phyloP scores from a whole-genome alignment of 768 basidiomycete genomes.

The Kwoniella pini region DNA sequence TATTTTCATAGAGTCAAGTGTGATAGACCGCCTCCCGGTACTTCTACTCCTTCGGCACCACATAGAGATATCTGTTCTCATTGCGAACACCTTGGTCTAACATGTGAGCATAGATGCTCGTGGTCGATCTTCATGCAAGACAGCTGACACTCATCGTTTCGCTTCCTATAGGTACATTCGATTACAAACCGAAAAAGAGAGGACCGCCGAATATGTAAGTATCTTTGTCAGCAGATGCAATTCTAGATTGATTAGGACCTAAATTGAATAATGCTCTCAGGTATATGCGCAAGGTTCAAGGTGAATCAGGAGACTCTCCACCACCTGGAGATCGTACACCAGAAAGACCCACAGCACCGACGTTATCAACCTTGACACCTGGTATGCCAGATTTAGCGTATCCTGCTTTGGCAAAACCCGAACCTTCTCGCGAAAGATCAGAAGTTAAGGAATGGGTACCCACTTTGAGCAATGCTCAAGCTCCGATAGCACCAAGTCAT shows the following conservation, averaged over 20 bases:
- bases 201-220: slow-evolving; percentile 84
- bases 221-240: too few species aligned
- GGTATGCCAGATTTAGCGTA: slow-evolving; percentile 2
- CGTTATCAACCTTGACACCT: background rate
- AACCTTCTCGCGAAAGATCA: background rate
- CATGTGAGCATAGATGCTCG: slow-evolving; percentile 20
- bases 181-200: slow-evolving; percentile 90
- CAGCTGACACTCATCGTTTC: background rate
- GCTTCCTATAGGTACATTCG: slow-evolving; percentile 67
- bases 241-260: too few species aligned
- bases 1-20: slow-evolving; percentile 40
- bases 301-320: slow-evolving; percentile 6
- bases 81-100: slow-evolving; percentile 28
- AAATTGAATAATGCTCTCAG: slow-evolving; percentile 19
- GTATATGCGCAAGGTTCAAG: slow-evolving; percentile 32
- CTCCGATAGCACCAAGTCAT: too few species aligned
- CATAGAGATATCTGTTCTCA: slow-evolving; percentile 30
- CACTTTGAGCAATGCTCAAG: background rate
- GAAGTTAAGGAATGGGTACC: slow-evolving; percentile 1
- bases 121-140: background rate
- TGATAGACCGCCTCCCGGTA: slow-evolving; percentile 38
- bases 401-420: background rate
- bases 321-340: background rate
- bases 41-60: background rate
- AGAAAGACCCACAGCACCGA: background rate